phyloP scores from a whole-genome alignment of 805 yeast species.

The Yarrowia sp. region DNA sequence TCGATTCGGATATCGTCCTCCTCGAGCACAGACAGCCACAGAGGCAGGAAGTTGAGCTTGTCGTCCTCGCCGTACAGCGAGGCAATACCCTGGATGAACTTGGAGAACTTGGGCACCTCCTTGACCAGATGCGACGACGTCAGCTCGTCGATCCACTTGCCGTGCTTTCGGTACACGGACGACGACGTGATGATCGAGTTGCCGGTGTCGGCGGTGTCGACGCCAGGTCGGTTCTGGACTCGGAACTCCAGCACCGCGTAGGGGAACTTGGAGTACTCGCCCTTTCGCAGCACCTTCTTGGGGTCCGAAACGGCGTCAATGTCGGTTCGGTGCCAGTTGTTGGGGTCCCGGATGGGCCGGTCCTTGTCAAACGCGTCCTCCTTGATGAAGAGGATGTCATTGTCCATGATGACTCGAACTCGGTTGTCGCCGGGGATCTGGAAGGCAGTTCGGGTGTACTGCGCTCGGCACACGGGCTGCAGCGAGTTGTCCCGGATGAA shows the following conservation, averaged over 20 bases:
- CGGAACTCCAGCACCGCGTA: conserved; percentile 81
- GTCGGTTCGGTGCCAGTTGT: conserved; percentile 90
- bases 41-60: conserved; percentile 85
- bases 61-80: conserved; percentile 88
- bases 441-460: conserved; percentile 91
- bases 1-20: conserved; percentile 69
- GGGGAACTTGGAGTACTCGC: conserved; percentile 85
- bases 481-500: conserved; percentile 70
- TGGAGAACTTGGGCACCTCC: conserved; percentile 92
- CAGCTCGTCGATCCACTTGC: conserved; percentile 82
- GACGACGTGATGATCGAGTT: conserved; percentile 43
- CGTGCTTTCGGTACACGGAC: conserved; percentile 38
- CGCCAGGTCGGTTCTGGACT: conserved; percentile 55
- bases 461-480: conserved; percentile 86
- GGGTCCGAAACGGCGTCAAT: conserved; percentile 77
- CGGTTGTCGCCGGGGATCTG: conserved; percentile 98
- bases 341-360: conserved; percentile 89
- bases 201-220: conserved; percentile 49
- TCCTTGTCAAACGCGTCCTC: conserved; percentile 87
- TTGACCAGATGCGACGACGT: conserved; percentile 83
- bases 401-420: conserved; percentile 87
- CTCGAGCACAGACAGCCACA: conserved; percentile 93
- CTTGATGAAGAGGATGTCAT: conserved; percentile 83
- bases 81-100: conserved; percentile 92
- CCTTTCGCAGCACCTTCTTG: conserved; percentile 75